phyloP scores from a whole-genome alignment of 257 asterid species.

The Linderniella brevidens region DNA sequence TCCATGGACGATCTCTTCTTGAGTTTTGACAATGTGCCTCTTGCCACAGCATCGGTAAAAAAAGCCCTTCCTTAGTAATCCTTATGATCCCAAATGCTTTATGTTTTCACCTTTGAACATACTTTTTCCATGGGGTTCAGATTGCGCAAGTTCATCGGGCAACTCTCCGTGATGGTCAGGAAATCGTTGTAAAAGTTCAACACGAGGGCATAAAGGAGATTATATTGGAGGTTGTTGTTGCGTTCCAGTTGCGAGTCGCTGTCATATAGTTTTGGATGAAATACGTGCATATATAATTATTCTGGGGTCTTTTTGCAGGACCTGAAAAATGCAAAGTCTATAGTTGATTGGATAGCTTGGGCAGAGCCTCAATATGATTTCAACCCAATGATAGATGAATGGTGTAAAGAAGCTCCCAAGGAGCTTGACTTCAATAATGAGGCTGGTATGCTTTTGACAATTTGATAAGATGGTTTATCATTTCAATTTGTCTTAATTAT shows the following conservation, averaged over 20 bases:
- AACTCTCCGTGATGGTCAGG: constrained; percentile 58
- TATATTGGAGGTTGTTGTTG: constrained; percentile 59
- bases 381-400: constrained; percentile 93
- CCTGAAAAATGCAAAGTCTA: constrained; percentile 80
- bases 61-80: not conserved
- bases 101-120: too few species aligned
- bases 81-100: not conserved
- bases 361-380: constrained; percentile 94
- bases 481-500: not conserved
- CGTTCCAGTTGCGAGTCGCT: constrained; percentile 9
- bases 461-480: not conserved
- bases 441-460: constrained; percentile 53
- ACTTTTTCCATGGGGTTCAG: constrained; percentile 22
- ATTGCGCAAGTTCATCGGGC: constrained; percentile 99
- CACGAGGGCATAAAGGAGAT: constrained; percentile 76
- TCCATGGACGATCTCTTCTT: constrained; percentile 66
- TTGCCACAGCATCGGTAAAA: constrained; percentile 96
- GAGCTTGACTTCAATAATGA: constrained; percentile 81
- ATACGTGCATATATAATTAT: constrained; percentile 7
- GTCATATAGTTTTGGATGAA: constrained; percentile 6
- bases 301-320: constrained; percentile 33
- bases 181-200: constrained; percentile 92
- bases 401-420: constrained; percentile 99
- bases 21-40: constrained; percentile 50
- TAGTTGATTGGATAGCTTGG: constrained; percentile 99